These are phyloP conservation scores for Saccharomycopsis sp. DNA, from an alignment of 805 yeast genomes.

Conservation along the genomic window DNA sequence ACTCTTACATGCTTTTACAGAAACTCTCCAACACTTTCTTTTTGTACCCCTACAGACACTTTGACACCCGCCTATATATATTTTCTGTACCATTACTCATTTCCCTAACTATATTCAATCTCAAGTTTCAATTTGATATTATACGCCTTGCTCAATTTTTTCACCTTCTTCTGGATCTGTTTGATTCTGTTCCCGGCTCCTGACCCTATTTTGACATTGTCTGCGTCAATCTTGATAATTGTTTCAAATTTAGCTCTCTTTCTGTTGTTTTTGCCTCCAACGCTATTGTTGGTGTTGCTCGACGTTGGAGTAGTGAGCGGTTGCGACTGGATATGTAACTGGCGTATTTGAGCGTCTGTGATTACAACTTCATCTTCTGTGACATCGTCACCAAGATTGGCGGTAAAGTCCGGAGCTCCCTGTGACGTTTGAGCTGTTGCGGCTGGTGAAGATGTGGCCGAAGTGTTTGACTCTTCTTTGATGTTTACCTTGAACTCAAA, in stretches of 20 bases:
- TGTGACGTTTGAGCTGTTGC: background rate
- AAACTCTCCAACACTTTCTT: no score
- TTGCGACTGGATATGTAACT: background rate
- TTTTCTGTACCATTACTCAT: background rate
- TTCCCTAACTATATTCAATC: slow-evolving; percentile 7
- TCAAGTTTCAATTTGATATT: slow-evolving; percentile 20
- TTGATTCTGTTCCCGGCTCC: slow-evolving; percentile 21
- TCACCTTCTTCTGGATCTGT: slow-evolving; percentile 17
- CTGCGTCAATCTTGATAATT: slow-evolving; percentile 12
- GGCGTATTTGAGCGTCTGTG: slow-evolving; percentile 1
- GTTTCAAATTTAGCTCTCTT: slow-evolving; percentile 15
- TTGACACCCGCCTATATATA: no score
- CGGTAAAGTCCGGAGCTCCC: background rate
- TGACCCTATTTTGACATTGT: slow-evolving; percentile 18
- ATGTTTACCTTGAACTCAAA: slow-evolving; percentile 18
- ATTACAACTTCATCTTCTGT: slow-evolving; percentile 5
- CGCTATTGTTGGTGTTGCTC: background rate
- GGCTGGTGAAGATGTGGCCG: background rate
- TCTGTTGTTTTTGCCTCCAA: background rate
- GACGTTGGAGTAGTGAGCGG: background rate
- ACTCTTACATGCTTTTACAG: no score
- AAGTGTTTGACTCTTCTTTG: slow-evolving; percentile 5
- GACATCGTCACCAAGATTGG: slow-evolving; percentile 9
- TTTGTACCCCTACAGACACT: no score
- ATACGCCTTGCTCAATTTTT: slow-evolving; percentile 17